Evolutionary conservation across 768 basidiomycete genomes (phyloP).

Genomic region (Paxillus involutus): DNA sequence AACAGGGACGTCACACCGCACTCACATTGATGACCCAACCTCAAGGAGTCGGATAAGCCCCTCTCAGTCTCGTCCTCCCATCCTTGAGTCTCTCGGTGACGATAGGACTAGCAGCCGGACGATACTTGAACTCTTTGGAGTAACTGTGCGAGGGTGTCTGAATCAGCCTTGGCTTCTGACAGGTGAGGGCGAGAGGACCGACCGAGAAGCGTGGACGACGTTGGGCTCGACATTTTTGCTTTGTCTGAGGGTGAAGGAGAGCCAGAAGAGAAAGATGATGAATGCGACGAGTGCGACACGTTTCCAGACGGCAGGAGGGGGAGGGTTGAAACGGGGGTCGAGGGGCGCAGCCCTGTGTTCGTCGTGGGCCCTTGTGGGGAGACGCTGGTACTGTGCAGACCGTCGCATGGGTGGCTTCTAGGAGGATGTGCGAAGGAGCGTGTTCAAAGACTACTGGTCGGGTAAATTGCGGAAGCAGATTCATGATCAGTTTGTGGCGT

Average conservation of each 20-base stretch:
- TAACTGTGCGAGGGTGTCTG: conserved; percentile 50
- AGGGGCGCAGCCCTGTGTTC: not conserved
- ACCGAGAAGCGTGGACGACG: conserved; percentile 67
- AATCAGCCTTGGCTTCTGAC: not conserved
- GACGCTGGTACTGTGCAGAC: conserved; percentile 1
- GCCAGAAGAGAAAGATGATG: conserved; percentile 44
- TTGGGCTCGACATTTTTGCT: conserved; percentile 35
- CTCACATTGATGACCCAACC: no score
- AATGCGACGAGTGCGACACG: conserved; percentile 43
- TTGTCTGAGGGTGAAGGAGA: conserved; percentile 35
- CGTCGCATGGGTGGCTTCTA: conserved; percentile 4
- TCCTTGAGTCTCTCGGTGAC: conserved; percentile 76
- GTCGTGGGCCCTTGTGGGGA: not conserved
- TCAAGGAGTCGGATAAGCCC: conserved; percentile 46
- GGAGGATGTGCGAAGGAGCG: not conserved
- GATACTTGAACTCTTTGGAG: conserved; percentile 76
- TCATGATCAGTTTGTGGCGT: not conserved
- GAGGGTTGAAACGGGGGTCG: conserved; percentile 37
- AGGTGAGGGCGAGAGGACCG: conserved; percentile 15
- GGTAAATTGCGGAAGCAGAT: not conserved
- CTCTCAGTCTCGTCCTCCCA: conserved; percentile 67
- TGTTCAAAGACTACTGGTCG: not conserved
- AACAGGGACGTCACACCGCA: no score
- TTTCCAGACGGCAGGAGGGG: conserved; percentile 45
- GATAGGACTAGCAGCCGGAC: conserved; percentile 83